These are phyloP conservation scores for Aristolochia californica DNA, from an alignment of 164 flowering plant genomes.

Conservation along the genomic window DNA sequence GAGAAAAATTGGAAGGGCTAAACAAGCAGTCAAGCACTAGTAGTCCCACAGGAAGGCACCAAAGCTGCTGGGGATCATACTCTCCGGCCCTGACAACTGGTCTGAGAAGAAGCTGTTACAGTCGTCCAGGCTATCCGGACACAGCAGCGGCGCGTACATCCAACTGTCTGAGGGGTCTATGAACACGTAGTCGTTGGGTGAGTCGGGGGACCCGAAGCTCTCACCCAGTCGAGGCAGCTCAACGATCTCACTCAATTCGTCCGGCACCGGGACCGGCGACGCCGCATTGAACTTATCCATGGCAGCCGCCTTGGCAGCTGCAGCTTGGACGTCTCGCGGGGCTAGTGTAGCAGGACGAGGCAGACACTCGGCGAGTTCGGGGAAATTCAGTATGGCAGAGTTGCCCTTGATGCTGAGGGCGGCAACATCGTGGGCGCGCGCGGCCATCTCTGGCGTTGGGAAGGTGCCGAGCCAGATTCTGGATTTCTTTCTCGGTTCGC, in stretches of 20 bases:
- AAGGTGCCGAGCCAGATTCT: constrained; percentile 90
- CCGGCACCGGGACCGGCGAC: constrained; percentile 16
- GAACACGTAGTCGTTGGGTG: constrained; percentile 21
- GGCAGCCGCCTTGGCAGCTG: constrained; percentile 66
- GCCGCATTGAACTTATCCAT: constrained; percentile 31
- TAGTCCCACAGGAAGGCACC: constrained; percentile 30
- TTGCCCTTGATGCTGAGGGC: constrained; percentile 60
- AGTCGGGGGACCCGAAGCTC: constrained; percentile 19
- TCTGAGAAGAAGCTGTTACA: constrained; percentile 8
- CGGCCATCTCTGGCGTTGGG: constrained; percentile 78
- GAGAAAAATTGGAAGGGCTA: constrained; percentile 3
- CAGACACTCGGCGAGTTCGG: constrained; percentile 39
- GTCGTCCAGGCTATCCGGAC: constrained; percentile 23
- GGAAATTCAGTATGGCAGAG: constrained; percentile 67
- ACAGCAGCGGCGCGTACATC: constrained; percentile 22
- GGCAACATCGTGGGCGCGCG: constrained; percentile 82
- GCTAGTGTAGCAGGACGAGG: constrained; percentile 51
- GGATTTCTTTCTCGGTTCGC: constrained; percentile 76
- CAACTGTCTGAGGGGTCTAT: constrained; percentile 27
- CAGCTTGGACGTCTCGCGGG: constrained; percentile 62
- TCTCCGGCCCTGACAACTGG: constrained; percentile 14
- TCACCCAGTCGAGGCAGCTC: constrained; percentile 42
- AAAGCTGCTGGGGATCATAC: constrained; percentile 12
- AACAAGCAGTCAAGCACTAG: neutral
- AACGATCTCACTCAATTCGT: constrained; percentile 52